Evolutionary conservation across 495 filamentous ascomycete genomes (phyloP).

Genomic region (Penicillium fimorum): DNA sequence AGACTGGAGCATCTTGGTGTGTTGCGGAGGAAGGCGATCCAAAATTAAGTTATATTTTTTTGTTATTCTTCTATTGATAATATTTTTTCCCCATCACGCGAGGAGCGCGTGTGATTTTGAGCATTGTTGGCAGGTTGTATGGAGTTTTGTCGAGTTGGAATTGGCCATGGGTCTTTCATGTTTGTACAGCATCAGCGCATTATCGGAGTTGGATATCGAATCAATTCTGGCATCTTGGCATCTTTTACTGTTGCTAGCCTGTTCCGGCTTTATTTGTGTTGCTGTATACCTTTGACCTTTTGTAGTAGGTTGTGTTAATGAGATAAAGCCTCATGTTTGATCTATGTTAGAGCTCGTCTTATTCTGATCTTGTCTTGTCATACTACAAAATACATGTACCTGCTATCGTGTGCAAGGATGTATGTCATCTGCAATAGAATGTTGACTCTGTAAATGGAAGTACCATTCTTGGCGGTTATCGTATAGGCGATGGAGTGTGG

Average conservation of each 20-base stretch:
- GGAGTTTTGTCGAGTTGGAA: slow-evolving; percentile 15
- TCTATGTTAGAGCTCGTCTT: too few species aligned
- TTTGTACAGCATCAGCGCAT: slow-evolving; percentile 22
- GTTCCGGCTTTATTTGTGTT: background rate
- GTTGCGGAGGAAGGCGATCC: slow-evolving; percentile 42
- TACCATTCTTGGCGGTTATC: too few species aligned
- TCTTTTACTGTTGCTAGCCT: background rate
- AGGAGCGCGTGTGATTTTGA: slow-evolving; percentile 10
- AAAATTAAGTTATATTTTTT: slow-evolving; percentile 17
- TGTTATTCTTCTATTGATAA: slow-evolving; percentile 7
- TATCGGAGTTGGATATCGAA: slow-evolving; percentile 24
- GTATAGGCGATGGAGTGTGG: too few species aligned
- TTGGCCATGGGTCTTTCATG: slow-evolving; percentile 14
- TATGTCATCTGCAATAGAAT: too few species aligned
- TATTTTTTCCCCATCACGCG: background rate
- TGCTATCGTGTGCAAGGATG: too few species aligned
- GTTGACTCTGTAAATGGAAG: too few species aligned
- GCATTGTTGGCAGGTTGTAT: slow-evolving; percentile 18
- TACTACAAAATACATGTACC: too few species aligned
- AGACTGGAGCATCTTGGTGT: slow-evolving; percentile 45
- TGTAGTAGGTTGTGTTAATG: too few species aligned
- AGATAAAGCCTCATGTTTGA: too few species aligned
- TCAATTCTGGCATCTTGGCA: background rate
- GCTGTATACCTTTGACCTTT: background rate
- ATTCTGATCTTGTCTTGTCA: too few species aligned